Evolutionary conservation across 345 rosid genomes (phyloP).

Genomic region (Bruguiera parviflora): DNA sequence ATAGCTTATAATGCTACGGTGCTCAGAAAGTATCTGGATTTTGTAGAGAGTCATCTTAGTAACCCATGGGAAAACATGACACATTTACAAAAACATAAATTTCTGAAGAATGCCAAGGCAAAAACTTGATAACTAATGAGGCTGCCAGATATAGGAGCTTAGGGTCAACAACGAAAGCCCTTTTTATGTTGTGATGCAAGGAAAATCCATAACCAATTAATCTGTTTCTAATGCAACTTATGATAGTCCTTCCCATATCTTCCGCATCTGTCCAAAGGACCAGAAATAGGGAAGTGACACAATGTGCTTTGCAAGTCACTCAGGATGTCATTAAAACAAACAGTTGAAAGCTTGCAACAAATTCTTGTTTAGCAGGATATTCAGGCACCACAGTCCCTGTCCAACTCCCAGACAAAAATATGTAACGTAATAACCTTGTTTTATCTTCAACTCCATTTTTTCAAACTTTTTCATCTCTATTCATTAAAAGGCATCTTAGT

Average conservation of each 20-base stretch:
- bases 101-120: background rate
- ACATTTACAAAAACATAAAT: background rate
- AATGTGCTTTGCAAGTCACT: background rate
- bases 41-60: conserved; percentile 9
- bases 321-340: background rate
- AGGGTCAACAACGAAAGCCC: background rate
- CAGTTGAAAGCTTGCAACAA: background rate
- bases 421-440: no score
- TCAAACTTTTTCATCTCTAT: no score
- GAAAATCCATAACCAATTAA: background rate
- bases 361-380: conserved; percentile 1
- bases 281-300: background rate
- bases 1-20: conserved; percentile 86
- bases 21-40: conserved; percentile 83
- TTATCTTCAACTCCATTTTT: no score
- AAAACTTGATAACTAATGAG: background rate
- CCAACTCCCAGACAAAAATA: background rate
- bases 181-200: background rate
- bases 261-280: background rate
- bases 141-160: background rate
- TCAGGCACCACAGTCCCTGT: background rate
- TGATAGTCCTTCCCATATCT: background rate
- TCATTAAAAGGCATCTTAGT: no score
- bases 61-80: conserved; percentile 11
- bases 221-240: background rate